Conservation (phyloP, 257 asterid species). For the Solanum virginianum region DNA sequence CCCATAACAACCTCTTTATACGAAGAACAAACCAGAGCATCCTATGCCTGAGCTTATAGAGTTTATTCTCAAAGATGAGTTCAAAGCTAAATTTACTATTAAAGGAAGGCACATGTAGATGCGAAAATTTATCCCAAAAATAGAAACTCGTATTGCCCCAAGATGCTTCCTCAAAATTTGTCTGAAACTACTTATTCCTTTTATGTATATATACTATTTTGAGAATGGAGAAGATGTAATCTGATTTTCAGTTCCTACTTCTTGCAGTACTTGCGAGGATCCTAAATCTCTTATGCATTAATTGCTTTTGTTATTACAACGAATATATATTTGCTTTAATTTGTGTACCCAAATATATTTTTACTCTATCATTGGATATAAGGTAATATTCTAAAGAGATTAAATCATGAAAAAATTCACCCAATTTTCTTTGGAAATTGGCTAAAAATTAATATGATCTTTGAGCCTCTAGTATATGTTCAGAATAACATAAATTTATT, state of each 20-base stretch:
- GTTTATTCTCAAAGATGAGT: constrained; percentile 29
- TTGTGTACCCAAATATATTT: background rate
- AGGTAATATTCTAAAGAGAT: background rate
- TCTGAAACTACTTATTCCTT: background rate
- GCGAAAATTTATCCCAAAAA: background rate
- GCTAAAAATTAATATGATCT: background rate
- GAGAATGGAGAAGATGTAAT: background rate
- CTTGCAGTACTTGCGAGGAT: background rate
- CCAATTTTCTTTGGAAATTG: background rate
- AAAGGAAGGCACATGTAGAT: background rate
- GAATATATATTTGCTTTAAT: background rate
- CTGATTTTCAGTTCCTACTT: background rate
- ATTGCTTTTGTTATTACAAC: background rate
- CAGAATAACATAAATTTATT: background rate
- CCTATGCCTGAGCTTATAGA: constrained; percentile 5
- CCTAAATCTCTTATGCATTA: background rate
- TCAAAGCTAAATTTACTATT: constrained; percentile 40
- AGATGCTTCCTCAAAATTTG: background rate
- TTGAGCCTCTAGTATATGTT: background rate
- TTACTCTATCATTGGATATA: background rate
- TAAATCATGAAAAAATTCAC: background rate
- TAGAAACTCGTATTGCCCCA: background rate
- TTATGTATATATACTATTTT: background rate
- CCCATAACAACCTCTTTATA: constrained; percentile 36
- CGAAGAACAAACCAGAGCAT: no score